phyloP scores from a whole-genome alignment of 2,329 filamentous ascomycete genomes.

The Fusarium algeriense region DNA sequence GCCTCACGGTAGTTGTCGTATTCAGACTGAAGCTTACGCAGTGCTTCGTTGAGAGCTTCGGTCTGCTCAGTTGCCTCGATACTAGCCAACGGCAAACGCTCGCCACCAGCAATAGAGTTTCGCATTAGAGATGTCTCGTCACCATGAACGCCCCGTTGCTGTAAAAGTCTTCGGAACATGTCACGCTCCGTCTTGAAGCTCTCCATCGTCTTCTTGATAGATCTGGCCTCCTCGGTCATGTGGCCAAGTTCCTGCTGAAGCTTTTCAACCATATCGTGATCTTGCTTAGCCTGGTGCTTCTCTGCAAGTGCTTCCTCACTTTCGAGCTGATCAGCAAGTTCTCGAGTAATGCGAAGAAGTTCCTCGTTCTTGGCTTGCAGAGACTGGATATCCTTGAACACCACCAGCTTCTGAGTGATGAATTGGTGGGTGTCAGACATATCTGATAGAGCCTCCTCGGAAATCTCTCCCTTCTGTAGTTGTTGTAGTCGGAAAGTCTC shows the following conservation, averaged over 20 bases:
- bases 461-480: constrained; percentile 80
- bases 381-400: constrained; percentile 87
- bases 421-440: constrained; percentile 88
- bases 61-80: constrained; percentile 69
- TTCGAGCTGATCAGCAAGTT: constrained; percentile 90
- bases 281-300: constrained; percentile 71
- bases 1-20: constrained; percentile 93
- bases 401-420: constrained; percentile 89
- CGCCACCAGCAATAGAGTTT: constrained; percentile 72
- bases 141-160: constrained; percentile 72
- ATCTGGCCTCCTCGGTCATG: constrained; percentile 85
- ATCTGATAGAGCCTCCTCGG: constrained; percentile 77
- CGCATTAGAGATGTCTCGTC: constrained; percentile 79
- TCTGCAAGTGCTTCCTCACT: constrained; percentile 83
- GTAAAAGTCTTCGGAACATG: constrained; percentile 95
- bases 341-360: constrained; percentile 82
- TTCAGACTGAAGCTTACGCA: constrained; percentile 89
- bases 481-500: constrained; percentile 82
- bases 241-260: constrained; percentile 79
- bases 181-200: constrained; percentile 96
- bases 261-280: constrained; percentile 78
- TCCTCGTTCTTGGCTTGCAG: constrained; percentile 91
- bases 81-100: constrained; percentile 67
- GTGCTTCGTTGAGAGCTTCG: constrained; percentile 76
- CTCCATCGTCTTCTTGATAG: constrained; percentile 85